Base-by-base conservation (phyloP, 2,329 filamentous ascomycete species). In the Lasiodiplodia sp. region DNA sequence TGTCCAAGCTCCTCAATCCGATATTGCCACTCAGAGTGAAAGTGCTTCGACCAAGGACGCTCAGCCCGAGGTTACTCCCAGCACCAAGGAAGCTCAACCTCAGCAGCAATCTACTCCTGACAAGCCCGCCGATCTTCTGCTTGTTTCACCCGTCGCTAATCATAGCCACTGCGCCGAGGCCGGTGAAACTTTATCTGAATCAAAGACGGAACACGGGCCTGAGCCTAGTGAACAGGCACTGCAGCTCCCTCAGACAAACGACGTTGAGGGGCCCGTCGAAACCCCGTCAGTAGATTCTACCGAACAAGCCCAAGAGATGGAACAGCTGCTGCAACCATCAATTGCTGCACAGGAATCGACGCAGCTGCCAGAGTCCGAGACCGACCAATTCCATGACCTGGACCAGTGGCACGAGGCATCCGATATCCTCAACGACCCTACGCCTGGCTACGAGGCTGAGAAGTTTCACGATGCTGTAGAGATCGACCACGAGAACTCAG, bases 341-440 rank as follows among this genome's bases (percentile, higher is more conserved):
- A 21, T 64, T 47, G 31, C 60, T 31, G 60, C 44, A 25, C 28
- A 64, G 18, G 44, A 25, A 25, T 44, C 40, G 7, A 21, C 31
- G 21, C 18, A 37, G 34, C 31, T n/a, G 4, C 23, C n/a, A 16
- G 60, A 64, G 38, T 28, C 31, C 14, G 47, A 51, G 51, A 37
- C 21, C 14, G 63, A 47, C 11, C 63, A 56, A 5, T 5, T 56
- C 14, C 47, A 65, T 16, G 63, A 66, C 16, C 25, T 64, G 16
- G 66, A 68, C 47, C 55, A 60, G 28, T 68, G 66, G 66, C 66
- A 68, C 28, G 66, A 68, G 23, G 66, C 66, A 6, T 44, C 34
- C n/a, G 66, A 60, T 10, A 62, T 51, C 21, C 44, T 47, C 38
- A 38, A 21, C 55, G 52, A 40, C 31, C 47, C 47, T 28, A 47